A percentile compares a stretch with the other conserved stretches of the same genome.
Conservation (phyloP, 1,284 basidiomycete genomes). For the Phylloporus sp. region DNA sequence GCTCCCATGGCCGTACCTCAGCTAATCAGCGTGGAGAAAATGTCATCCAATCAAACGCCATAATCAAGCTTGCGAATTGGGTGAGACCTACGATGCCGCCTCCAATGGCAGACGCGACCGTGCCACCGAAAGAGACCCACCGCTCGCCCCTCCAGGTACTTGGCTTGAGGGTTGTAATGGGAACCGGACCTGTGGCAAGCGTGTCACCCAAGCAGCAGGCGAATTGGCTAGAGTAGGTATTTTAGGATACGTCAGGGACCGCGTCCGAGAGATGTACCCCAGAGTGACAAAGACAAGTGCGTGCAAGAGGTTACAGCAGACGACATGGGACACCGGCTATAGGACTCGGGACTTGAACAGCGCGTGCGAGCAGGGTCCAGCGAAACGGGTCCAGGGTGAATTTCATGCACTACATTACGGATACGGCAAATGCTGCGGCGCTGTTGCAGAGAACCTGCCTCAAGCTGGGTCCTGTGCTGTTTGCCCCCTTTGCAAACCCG, state of each 20-base stretch:
- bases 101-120: slow-evolving; percentile 73
- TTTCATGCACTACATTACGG: slow-evolving; percentile 64
- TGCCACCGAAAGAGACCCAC: slow-evolving; percentile 83
- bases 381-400: slow-evolving; percentile 49
- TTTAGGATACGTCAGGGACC: no score
- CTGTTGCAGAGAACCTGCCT: slow-evolving; percentile 90
- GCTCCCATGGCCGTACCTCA: no score
- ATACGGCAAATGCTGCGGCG: slow-evolving; percentile 68
- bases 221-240: slow-evolving; percentile 62
- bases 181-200: slow-evolving; percentile 77
- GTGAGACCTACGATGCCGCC: slow-evolving; percentile 74
- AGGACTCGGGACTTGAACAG: background rate
- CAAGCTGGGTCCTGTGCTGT: slow-evolving; percentile 71
- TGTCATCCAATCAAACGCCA: slow-evolving; percentile 45
- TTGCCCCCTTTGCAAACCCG: slow-evolving; percentile 56
- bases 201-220: slow-evolving; percentile 87
- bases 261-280: slow-evolving; percentile 54
- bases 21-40: slow-evolving; percentile 51
- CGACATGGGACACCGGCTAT: slow-evolving; percentile 33
- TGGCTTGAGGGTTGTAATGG: slow-evolving; percentile 72
- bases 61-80: slow-evolving; percentile 58
- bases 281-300: slow-evolving; percentile 66
- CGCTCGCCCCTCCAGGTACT: slow-evolving; percentile 95
- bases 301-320: slow-evolving; percentile 49
- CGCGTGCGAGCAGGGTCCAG: slow-evolving; percentile 25